These are phyloP conservation scores for Coemansia sp. DNA, from an alignment of 192 early-diverging fungal genomes.

Conservation along the genomic window DNA sequence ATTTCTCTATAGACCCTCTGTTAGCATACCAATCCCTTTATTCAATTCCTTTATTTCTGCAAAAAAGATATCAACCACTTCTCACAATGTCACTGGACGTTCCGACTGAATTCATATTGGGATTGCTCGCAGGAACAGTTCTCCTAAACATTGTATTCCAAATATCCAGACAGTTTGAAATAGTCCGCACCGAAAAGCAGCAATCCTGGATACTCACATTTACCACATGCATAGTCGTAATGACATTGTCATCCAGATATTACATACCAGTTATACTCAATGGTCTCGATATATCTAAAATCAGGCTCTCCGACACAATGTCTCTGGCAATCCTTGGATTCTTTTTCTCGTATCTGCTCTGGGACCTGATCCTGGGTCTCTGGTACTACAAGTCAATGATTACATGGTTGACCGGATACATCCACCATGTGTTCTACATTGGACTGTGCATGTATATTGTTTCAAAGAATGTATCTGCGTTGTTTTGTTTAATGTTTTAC, in stretches of 20 bases:
- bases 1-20: too few relatives aligned
- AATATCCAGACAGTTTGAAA: background rate
- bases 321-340: constrained; percentile 45
- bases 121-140: constrained; percentile 15
- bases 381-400: constrained; percentile 56
- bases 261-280: constrained; percentile 10
- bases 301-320: constrained; percentile 26
- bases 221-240: constrained; percentile 25
- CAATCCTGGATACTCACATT: constrained; percentile 52
- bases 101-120: constrained; percentile 15
- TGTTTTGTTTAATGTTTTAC: constrained; percentile 52
- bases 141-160: constrained; percentile 24
- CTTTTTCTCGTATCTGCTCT: constrained; percentile 55
- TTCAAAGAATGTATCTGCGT: constrained; percentile 14
- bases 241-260: constrained; percentile 30
- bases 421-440: constrained; percentile 61
- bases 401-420: constrained; percentile 54
- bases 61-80: too few relatives aligned
- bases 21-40: too few relatives aligned
- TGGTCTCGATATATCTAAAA: constrained; percentile 9
- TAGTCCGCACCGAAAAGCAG: constrained; percentile 36
- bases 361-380: constrained; percentile 55
- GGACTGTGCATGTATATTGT: constrained; percentile 26
- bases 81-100: too few relatives aligned
- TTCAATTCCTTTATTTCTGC: too few relatives aligned